phyloP scores from a whole-genome alignment of 768 basidiomycete species.

The Amanita molliuscula region DNA sequence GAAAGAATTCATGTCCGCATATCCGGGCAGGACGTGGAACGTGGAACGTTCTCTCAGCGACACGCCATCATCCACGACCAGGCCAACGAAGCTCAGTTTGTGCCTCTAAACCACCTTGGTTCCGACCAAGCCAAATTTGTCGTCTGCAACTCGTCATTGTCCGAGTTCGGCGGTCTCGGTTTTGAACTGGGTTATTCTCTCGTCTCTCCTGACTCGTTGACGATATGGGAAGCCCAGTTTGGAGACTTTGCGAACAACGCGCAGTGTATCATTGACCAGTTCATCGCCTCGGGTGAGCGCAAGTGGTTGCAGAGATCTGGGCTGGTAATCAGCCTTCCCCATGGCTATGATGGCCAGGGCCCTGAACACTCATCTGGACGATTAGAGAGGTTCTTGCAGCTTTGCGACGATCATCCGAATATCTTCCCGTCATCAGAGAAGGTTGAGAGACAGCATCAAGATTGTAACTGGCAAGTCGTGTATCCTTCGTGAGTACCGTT shows the following conservation, averaged over 20 bases:
- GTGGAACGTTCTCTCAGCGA: slow-evolving; percentile 97
- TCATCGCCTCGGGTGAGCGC: slow-evolving; percentile 93
- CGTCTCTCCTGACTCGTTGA: slow-evolving; percentile 85
- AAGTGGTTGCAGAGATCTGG: slow-evolving; percentile 97
- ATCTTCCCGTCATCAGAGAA: slow-evolving; percentile 83
- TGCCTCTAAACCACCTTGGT: slow-evolving; percentile 83
- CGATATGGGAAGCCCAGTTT: slow-evolving; percentile 98
- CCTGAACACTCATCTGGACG: slow-evolving; percentile 97
- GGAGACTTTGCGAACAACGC: slow-evolving; percentile 98
- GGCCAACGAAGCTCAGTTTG: slow-evolving; percentile 79
- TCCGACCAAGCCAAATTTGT: slow-evolving; percentile 87
- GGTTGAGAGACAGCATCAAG: slow-evolving; percentile 92
- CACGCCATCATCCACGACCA: slow-evolving; percentile 98
- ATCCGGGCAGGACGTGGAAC: slow-evolving; percentile 97
- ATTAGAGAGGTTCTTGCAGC: slow-evolving; percentile 92
- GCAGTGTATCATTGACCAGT: slow-evolving; percentile 97
- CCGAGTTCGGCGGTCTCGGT: slow-evolving; percentile 89
- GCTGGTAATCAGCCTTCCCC: slow-evolving; percentile 80
- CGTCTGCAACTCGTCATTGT: slow-evolving; percentile 93
- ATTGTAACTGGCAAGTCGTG: slow-evolving; percentile 99
- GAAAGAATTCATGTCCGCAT: slow-evolving; percentile 93
- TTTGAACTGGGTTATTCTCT: slow-evolving; percentile 99
- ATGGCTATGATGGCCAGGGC: slow-evolving; percentile 97
- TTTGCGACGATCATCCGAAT: slow-evolving; percentile 95
- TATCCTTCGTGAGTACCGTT: slow-evolving; percentile 73